These are phyloP conservation scores for Xylaria sp. DNA, from an alignment of 2,329 filamentous ascomycete genomes.

Conservation along the genomic window DNA sequence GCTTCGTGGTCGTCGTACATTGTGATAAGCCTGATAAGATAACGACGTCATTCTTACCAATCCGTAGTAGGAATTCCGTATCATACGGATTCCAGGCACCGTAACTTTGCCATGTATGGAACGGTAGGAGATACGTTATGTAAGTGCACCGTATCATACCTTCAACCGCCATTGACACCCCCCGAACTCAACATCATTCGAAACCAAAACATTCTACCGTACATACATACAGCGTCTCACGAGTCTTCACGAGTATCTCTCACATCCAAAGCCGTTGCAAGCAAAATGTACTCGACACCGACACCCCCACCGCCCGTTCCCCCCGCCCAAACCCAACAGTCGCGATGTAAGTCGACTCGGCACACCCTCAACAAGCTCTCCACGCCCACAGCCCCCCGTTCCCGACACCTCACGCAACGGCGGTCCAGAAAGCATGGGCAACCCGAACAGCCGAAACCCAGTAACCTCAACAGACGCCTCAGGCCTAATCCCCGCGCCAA, in stretches of 20 bases:
- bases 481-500: slow-evolving; percentile 30
- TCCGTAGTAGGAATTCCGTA: neutral
- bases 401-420: slow-evolving; percentile 26
- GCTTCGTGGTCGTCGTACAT: too few species aligned
- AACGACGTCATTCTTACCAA: too few species aligned
- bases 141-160: neutral
- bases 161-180: neutral
- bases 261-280: neutral
- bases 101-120: too few species aligned
- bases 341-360: slow-evolving; percentile 63
- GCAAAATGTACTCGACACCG: slow-evolving; percentile 34
- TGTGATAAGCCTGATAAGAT: too few species aligned
- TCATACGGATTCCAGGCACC: neutral
- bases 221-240: too few species aligned
- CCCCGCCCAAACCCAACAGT: slow-evolving; percentile 66
- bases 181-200: neutral
- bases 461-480: slow-evolving; percentile 26
- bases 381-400: slow-evolving; percentile 40
- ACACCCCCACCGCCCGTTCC: slow-evolving; percentile 59
- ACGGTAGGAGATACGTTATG: neutral
- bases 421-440: slow-evolving; percentile 19
- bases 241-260: neutral
- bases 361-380: slow-evolving; percentile 52
- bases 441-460: slow-evolving; percentile 22
- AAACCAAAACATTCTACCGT: neutral